Percentiles rank a stretch among this genome's conserved stretches.
These are phyloP conservation scores for Hygrophila difformis DNA, from an alignment of 257 asterid genomes.

Conservation along the genomic window DNA sequence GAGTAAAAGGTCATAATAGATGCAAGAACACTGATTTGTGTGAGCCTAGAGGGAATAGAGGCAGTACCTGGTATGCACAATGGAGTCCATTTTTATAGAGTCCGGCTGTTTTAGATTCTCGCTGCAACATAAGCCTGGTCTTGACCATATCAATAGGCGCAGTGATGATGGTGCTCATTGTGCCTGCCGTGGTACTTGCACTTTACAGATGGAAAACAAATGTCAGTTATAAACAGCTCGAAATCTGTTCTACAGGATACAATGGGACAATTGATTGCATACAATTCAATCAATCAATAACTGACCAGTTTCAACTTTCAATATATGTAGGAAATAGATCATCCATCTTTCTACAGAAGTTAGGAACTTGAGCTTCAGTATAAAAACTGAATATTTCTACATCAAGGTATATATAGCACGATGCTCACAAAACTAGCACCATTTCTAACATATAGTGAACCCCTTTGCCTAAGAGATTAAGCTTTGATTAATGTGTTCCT, in stretches of 20 bases:
- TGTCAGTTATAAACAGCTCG: conserved; percentile 21
- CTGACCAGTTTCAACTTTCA: conserved; percentile 8
- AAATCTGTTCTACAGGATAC: too few species aligned
- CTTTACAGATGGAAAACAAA: conserved; percentile 34
- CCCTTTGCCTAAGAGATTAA: too few species aligned
- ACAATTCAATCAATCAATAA: too few species aligned
- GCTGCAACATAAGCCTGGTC: conserved; percentile 95
- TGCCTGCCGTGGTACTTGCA: conserved; percentile 81
- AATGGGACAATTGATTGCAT: too few species aligned
- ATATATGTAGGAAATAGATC: too few species aligned
- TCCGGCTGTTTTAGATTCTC: conserved; percentile 51
- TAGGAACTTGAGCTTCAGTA: too few species aligned
- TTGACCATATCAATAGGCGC: conserved; percentile 90
- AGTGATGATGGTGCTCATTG: conserved; percentile 77
- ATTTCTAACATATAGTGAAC: background rate
- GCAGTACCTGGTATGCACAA: conserved; percentile 79
- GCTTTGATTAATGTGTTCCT: too few species aligned
- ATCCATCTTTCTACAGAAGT: too few species aligned
- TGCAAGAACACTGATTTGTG: background rate
- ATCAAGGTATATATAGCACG: background rate
- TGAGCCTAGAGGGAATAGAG: conserved; percentile 7
- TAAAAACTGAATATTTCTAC: too few species aligned
- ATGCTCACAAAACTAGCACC: background rate
- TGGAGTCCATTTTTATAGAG: conserved; percentile 74
- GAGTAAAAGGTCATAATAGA: too few species aligned